phyloP scores from a whole-genome alignment of 1,139 yeast genomes.

The Candida tropicalis region DNA sequence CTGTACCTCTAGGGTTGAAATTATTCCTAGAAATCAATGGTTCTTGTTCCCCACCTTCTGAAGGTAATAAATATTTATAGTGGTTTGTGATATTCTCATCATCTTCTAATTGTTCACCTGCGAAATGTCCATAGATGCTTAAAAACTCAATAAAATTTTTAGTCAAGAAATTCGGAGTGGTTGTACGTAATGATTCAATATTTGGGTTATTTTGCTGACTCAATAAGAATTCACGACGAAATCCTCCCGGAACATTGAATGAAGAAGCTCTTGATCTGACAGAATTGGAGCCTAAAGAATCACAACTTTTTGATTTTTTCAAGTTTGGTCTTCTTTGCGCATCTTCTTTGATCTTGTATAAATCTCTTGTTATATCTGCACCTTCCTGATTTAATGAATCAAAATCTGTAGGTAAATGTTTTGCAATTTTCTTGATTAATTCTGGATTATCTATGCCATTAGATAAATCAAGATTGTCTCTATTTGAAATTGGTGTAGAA shows the following conservation, averaged over 20 bases:
- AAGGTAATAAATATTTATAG: slow-evolving; percentile 31
- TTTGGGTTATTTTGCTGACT: slow-evolving; percentile 17
- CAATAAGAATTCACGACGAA: slow-evolving; percentile 66
- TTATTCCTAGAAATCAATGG: slow-evolving; percentile 35
- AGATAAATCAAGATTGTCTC: slow-evolving; percentile 17
- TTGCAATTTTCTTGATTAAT: slow-evolving; percentile 27
- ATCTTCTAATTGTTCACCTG: slow-evolving; percentile 77
- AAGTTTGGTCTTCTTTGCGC: slow-evolving; percentile 16
- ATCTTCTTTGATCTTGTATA: slow-evolving; percentile 61
- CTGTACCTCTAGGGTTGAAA: slow-evolving; percentile 52
- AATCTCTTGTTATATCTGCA: slow-evolving; percentile 83
- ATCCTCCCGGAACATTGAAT: slow-evolving; percentile 78
- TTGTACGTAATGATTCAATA: slow-evolving; percentile 18
- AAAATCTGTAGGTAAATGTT: slow-evolving; percentile 33
- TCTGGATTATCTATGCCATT: slow-evolving; percentile 29
- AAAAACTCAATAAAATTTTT: slow-evolving; percentile 73
- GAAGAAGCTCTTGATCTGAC: slow-evolving; percentile 56
- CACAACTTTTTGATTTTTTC: slow-evolving; percentile 33
- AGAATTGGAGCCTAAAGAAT: slow-evolving; percentile 19
- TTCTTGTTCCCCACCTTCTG: slow-evolving; percentile 39
- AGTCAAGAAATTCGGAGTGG: slow-evolving; percentile 53
- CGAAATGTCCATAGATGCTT: slow-evolving; percentile 79
- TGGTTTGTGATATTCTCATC: slow-evolving; percentile 64
- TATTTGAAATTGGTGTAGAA: slow-evolving; percentile 1
- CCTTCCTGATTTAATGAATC: slow-evolving; percentile 68